Percentiles rank a stretch among this genome's conserved stretches.
Evolutionary conservation across 2,329 filamentous ascomycete genomes (phyloP).

Genomic region (Trichothecium sympodiale): DNA sequence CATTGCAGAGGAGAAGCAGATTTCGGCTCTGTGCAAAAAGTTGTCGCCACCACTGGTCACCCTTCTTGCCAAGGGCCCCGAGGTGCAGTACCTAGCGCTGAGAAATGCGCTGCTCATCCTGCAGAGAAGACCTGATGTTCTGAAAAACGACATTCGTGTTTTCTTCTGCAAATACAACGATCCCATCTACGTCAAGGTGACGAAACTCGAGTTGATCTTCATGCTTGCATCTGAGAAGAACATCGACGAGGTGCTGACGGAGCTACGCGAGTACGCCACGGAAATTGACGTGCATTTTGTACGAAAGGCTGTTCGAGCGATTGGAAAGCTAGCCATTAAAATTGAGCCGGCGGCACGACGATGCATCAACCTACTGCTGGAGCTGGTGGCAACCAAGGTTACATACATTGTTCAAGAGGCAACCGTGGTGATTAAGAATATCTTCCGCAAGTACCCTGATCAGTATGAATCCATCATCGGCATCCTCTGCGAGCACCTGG

Average conservation of each 20-base stretch:
- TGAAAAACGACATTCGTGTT: slow-evolving; percentile 92
- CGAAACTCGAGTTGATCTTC: slow-evolving; percentile 95
- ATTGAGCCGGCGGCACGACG: slow-evolving; percentile 86
- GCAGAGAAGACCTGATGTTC: slow-evolving; percentile 81
- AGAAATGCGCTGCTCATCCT: slow-evolving; percentile 90
- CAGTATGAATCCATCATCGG: slow-evolving; percentile 97
- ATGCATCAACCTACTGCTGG: slow-evolving; percentile 86
- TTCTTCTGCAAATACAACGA: slow-evolving; percentile 99
- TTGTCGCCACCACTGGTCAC: slow-evolving; percentile 92
- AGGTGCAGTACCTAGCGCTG: slow-evolving; percentile 95
- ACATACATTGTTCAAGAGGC: slow-evolving; percentile 99
- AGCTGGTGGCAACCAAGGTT: slow-evolving; percentile 93
- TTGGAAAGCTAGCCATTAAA: slow-evolving; percentile 97
- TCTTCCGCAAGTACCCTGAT: slow-evolving; percentile 98
- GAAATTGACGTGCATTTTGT: slow-evolving; percentile 99
- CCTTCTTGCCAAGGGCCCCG: slow-evolving; percentile 85
- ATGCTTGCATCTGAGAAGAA: slow-evolving; percentile 96
- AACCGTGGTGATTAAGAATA: slow-evolving; percentile 96
- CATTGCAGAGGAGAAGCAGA: slow-evolving; percentile 82
- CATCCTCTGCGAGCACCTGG: slow-evolving; percentile 88
- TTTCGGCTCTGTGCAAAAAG: slow-evolving; percentile 78
- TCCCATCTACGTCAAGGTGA: slow-evolving; percentile 98
- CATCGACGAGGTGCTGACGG: slow-evolving; percentile 88
- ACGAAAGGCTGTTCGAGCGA: slow-evolving; percentile 91
- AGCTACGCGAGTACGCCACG: slow-evolving; percentile 90